Evolutionary conservation across 2,329 filamentous ascomycete genomes (phyloP).

Genomic region (Penicillium sp.): DNA sequence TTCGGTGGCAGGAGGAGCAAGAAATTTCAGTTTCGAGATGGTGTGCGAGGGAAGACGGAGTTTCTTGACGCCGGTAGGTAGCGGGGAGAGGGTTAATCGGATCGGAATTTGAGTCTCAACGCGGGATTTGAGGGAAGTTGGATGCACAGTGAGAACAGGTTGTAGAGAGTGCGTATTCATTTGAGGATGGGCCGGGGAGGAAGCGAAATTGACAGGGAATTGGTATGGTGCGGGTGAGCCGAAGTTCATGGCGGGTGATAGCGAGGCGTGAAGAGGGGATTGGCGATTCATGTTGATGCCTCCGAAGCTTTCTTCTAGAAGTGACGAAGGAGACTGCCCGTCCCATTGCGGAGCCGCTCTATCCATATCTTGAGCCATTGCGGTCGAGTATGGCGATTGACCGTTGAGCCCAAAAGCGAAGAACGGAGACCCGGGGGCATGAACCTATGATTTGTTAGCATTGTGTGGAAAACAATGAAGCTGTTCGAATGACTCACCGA

Average conservation of each 20-base stretch:
- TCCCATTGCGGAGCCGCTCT: constrained; percentile 41
- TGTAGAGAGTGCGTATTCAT: constrained; percentile 35
- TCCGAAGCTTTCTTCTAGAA: constrained; percentile 48
- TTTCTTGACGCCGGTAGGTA: constrained; percentile 74
- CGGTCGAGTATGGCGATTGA: constrained; percentile 38
- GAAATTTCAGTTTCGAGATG: constrained; percentile 89
- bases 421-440: constrained; percentile 31
- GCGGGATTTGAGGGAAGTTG: constrained; percentile 76
- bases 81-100: constrained; percentile 71
- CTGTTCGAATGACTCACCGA: constrained; percentile 28
- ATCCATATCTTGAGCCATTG: constrained; percentile 31
- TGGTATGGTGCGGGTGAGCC: constrained; percentile 31
- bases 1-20: constrained; percentile 69
- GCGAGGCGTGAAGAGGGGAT: constrained; percentile 41
- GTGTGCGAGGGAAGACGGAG: constrained; percentile 85
- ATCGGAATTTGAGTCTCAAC: constrained; percentile 97
- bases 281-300: constrained; percentile 47
- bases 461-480: neutral
- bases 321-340: constrained; percentile 45
- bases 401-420: constrained; percentile 39
- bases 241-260: constrained; percentile 42
- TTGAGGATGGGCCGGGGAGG: constrained; percentile 30
- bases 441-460: constrained; percentile 22
- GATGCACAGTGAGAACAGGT: constrained; percentile 59
- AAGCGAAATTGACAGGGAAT: constrained; percentile 41